phyloP scores from a whole-genome alignment of 495 filamentous ascomycete genomes.

The Lepidopterella palustris region DNA sequence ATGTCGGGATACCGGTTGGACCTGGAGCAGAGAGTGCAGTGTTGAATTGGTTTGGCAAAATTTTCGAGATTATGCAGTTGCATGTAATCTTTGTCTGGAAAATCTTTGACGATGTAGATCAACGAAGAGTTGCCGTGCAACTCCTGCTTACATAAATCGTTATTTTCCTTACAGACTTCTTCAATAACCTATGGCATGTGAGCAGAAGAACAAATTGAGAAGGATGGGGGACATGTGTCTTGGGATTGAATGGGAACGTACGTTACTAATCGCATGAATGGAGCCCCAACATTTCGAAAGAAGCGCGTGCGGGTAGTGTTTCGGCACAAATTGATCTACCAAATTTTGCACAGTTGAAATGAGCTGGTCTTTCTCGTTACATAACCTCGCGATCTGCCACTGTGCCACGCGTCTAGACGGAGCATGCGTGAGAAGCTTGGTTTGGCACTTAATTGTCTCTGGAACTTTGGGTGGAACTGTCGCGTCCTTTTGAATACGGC shows the following conservation, averaged over 20 bases:
- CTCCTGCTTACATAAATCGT: neutral
- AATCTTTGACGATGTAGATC: neutral
- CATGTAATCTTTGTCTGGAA: neutral
- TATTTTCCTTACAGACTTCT: neutral
- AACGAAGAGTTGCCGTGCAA: neutral
- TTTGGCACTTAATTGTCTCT: neutral
- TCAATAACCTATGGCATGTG: neutral
- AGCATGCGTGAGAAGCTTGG: neutral
- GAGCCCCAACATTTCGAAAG: neutral
- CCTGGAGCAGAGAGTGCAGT: neutral
- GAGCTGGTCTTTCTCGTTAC: neutral
- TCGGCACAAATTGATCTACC: constrained; percentile 3
- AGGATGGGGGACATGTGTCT: neutral
- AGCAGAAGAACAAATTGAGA: neutral
- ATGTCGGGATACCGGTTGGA: neutral
- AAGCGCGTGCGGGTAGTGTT: neutral
- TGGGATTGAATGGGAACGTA: neutral
- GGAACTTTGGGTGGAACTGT: neutral
- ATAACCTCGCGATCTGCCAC: neutral
- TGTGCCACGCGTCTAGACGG: neutral
- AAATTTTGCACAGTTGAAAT: neutral
- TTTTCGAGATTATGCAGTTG: neutral
- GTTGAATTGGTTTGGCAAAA: neutral
- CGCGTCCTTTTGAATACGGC: neutral
- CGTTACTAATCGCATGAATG: neutral